Percentiles rank a stretch among this genome's conserved stretches.
phyloP scores from a whole-genome alignment of 176 grass and related monocot species.

The Sorghum bicolor region DNA sequence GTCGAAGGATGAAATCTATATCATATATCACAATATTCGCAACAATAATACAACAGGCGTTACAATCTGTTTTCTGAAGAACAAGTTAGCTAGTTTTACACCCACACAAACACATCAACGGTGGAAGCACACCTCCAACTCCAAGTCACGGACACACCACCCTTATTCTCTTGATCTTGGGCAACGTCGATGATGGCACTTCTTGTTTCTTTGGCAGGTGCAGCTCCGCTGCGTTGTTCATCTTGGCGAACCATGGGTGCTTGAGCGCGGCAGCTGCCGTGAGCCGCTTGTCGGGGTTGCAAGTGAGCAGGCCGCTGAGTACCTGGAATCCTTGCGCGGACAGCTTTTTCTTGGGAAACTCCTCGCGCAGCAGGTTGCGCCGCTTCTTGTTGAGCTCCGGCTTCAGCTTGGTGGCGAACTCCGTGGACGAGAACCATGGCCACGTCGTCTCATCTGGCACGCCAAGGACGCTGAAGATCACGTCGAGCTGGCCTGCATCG shows the following conservation, averaged over 20 bases:
- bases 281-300: slow-evolving; percentile 25
- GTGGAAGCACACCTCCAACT: too few relatives aligned
- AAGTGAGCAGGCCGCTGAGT: slow-evolving; percentile 24
- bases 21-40: too few relatives aligned
- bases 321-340: slow-evolving; percentile 25
- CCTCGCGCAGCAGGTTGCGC: not conserved
- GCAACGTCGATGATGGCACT: not conserved
- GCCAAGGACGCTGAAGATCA: slow-evolving; percentile 12
- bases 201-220: not conserved
- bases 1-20: too few relatives aligned
- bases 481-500: not conserved
- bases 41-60: too few relatives aligned
- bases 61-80: too few relatives aligned
- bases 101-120: too few relatives aligned
- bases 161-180: not conserved
- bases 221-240: too few relatives aligned
- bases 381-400: not conserved
- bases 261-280: slow-evolving; percentile 24
- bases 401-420: not conserved
- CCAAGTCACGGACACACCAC: too few relatives aligned
- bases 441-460: not conserved
- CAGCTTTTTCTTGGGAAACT: slow-evolving; percentile 12
- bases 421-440: not conserved
- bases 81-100: too few relatives aligned
- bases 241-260: slow-evolving; percentile 38